A percentile compares a stretch with the other conserved stretches of the same genome.
Conservation (phyloP, 805 yeast species). For the Hanseniaspora thailandica region DNA sequence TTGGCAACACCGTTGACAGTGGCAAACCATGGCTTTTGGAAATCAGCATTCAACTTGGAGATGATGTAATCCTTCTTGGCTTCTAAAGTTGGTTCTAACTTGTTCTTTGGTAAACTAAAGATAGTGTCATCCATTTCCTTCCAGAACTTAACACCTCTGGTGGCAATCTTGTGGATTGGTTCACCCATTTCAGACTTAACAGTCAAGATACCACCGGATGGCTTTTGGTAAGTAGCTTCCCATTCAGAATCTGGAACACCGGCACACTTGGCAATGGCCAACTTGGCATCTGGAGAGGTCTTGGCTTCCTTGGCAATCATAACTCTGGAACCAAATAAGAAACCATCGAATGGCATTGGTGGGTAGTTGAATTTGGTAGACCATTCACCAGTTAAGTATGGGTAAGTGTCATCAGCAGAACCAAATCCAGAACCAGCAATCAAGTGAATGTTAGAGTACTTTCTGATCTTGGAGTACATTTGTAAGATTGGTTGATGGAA, state of each 20-base stretch:
- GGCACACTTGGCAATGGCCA: conserved; percentile 75
- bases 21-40: conserved; percentile 98
- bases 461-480: conserved; percentile 90
- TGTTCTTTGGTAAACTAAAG: conserved; percentile 81
- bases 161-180: conserved; percentile 96
- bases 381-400: conserved; percentile 97
- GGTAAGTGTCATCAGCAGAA: conserved; percentile 90
- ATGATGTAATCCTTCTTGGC: conserved; percentile 82
- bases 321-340: conserved; percentile 88
- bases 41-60: conserved; percentile 76
- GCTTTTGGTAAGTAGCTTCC: conserved; percentile 89
- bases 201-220: conserved; percentile 94
- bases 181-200: conserved; percentile 99
- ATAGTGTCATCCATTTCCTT: conserved; percentile 91
- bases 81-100: conserved; percentile 65
- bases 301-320: conserved; percentile 95
- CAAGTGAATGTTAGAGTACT: conserved; percentile 74
- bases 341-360: conserved; percentile 98
- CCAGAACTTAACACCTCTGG: conserved; percentile 96
- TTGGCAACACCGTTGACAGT: conserved; percentile 58
- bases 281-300: conserved; percentile 87
- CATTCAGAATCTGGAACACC: conserved; percentile 84
- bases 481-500: conserved; percentile 95
- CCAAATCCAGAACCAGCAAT: conserved; percentile 99
- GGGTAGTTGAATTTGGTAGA: conserved; percentile 78